Conservation (phyloP, 2,329 filamentous ascomycete species). For the Microsporum ferrugineum region DNA sequence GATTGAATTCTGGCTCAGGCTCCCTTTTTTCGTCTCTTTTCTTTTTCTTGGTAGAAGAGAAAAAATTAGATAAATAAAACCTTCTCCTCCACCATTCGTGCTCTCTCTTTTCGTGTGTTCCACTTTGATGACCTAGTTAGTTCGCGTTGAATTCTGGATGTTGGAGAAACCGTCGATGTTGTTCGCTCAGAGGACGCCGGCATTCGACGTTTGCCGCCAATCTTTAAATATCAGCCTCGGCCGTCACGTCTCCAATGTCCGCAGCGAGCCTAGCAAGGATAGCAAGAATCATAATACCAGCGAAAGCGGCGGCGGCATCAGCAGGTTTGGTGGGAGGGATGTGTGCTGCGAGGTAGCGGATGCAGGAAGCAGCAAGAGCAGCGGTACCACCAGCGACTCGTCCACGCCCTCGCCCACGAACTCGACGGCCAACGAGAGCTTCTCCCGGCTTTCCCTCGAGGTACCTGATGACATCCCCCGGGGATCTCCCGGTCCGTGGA, state of each 20-base stretch:
- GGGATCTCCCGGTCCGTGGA: conserved; percentile 21
- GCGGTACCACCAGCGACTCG: not conserved
- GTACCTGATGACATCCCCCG: conserved; percentile 27
- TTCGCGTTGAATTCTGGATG: not conserved
- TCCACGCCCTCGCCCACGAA: conserved; percentile 12
- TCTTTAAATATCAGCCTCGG: conserved; percentile 13
- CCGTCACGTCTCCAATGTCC: conserved; percentile 1
- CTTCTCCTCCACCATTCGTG: not conserved
- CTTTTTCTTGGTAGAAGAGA: not conserved
- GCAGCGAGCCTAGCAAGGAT: not conserved
- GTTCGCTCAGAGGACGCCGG: conserved; percentile 29
- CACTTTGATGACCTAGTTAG: not conserved
- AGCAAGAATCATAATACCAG: conserved; percentile 9
- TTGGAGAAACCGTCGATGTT: conserved; percentile 21
- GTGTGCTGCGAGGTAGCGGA: conserved; percentile 2
- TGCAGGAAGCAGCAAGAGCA: not conserved
- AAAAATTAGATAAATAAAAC: conserved; percentile 4
- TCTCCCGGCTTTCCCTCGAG: conserved; percentile 24
- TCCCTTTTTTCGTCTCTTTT: not conserved
- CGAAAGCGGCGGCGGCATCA: conserved; percentile 18
- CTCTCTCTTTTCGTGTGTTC: conserved; percentile 1
- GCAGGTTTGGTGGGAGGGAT: conserved; percentile 18
- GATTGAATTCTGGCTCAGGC: conserved; percentile 1
- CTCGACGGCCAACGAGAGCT: conserved; percentile 21
- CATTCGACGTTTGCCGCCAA: conserved; percentile 18